Conservation (phyloP, 306 rosid species). For the Begonia masoniana region DNA sequence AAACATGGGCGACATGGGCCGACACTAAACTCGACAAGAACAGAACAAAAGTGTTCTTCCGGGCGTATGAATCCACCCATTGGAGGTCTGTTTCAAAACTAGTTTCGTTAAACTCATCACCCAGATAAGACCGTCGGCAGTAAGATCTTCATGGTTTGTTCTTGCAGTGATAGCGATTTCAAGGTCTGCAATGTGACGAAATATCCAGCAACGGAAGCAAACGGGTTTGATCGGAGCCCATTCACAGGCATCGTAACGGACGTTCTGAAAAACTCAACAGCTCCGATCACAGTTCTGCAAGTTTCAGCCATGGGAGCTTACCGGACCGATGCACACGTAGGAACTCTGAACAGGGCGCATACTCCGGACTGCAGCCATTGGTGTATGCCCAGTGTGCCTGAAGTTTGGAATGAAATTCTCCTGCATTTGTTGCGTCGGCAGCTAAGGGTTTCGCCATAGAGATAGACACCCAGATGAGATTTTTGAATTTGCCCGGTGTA, state of each 20-base stretch:
- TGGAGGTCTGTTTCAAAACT: constrained; percentile 52
- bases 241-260: constrained; percentile 48
- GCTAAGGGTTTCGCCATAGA: too few species aligned
- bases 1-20: constrained; percentile 72
- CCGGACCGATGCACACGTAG: constrained; percentile 79
- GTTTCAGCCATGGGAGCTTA: constrained; percentile 65
- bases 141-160: neutral
- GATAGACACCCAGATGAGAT: too few species aligned
- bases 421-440: constrained; percentile 5
- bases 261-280: constrained; percentile 30
- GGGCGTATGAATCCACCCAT: constrained; percentile 80
- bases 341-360: constrained; percentile 58
- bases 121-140: constrained; percentile 2
- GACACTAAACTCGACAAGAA: constrained; percentile 38
- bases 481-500: too few species aligned
- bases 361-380: constrained; percentile 75
- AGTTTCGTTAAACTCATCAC: constrained; percentile 3
- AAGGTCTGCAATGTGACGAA: constrained; percentile 22
- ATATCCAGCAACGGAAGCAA: constrained; percentile 27
- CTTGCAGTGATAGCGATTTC: neutral
- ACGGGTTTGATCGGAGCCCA: constrained; percentile 37
- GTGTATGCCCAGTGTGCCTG: constrained; percentile 90
- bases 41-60: constrained; percentile 57
- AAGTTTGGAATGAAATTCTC: constrained; percentile 70
- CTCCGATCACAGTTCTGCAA: constrained; percentile 43